Conservation (phyloP, 2,329 filamentous ascomycete genomes). For the Arthrobotrys megalospora region DNA sequence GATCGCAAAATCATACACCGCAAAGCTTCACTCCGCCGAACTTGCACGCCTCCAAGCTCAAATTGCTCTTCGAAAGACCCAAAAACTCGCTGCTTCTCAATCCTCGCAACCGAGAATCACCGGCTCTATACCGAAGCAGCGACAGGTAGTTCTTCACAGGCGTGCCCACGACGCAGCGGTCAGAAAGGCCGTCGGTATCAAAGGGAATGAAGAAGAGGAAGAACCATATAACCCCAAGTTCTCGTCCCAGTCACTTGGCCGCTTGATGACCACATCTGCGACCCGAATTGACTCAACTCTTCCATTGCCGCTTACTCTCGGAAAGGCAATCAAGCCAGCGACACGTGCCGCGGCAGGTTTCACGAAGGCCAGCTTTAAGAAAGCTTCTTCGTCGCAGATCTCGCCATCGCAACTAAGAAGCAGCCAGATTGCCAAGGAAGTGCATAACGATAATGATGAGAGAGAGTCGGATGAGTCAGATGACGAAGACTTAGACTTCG, state of each 20-base stretch:
- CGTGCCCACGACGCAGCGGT: constrained; percentile 48
- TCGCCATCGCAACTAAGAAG: constrained; percentile 33
- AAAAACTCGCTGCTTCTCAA: constrained; percentile 37
- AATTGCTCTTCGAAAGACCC: constrained; percentile 39
- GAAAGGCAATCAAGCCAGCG: constrained; percentile 41
- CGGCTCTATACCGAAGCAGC: constrained; percentile 42
- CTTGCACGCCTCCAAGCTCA: constrained; percentile 77
- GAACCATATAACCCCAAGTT: constrained; percentile 42
- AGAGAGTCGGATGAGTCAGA: constrained; percentile 7
- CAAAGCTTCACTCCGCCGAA: constrained; percentile 81
- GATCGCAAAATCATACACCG: constrained; percentile 79
- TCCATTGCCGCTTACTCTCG: constrained; percentile 34
- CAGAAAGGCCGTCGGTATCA: constrained; percentile 32
- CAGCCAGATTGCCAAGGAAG: constrained; percentile 27
- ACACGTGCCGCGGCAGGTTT: constrained; percentile 58
- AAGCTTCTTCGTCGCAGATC: constrained; percentile 36
- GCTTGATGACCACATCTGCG: constrained; percentile 50
- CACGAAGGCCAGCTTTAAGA: constrained; percentile 54
- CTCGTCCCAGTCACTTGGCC: constrained; percentile 45
- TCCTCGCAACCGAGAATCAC: constrained; percentile 42
- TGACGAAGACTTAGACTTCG: constrained; percentile 50
- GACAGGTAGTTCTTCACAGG: constrained; percentile 43
- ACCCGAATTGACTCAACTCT: constrained; percentile 32
- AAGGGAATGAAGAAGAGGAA: constrained; percentile 10
- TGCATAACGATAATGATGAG: constrained; percentile 30